Base-by-base conservation (phyloP, 345 rosid genomes). In the Firmiana major region DNA sequence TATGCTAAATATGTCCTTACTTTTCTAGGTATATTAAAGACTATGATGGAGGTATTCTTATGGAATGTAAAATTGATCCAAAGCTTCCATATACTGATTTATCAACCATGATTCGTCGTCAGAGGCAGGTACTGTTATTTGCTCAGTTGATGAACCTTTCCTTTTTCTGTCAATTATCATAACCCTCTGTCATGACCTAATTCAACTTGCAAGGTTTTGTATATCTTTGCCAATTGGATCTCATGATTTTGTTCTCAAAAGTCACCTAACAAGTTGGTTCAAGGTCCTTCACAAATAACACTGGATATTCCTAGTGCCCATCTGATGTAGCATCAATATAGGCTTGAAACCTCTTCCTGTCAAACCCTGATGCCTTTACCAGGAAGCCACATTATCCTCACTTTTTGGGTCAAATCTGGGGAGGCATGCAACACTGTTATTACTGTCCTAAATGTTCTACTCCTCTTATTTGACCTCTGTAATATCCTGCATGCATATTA, bases 11-110 rank as follows among this genome's bases (percentile, higher is more conserved):
- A 55, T 53, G 53, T 64, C 66, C 49, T 59, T 67, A 31, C 49
- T 57, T 70, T 81, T 74, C 58, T 79, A 94, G 98, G 83, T 94
- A 88, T 77, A 94, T 97, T 77, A 97, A 94, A 87, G 99, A 97
- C 77, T 97, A 94, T 89, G 99, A 94, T 83, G 99, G 99, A 59
- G 98, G 98, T 71, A 91, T 97, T 81, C 93, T 97, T 40, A 97
- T 97, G 98, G 99, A 97, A 82, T 97, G 98, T 87, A 94, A 89
- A 88, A 94, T 97, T 68, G 93, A 91, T 85, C 98, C 97, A 70
- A 94, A 94, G 84, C 99, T 97, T 86, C 98, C 97, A 21, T 97
- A 91, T 79, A 97, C 96, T 43, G 92, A 97, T 87, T 72, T 94
- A 78, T 94, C 99, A 43, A 92, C 89, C 48, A 94, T 94, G 99